Evolutionary conservation across 2,329 filamentous ascomycete genomes (phyloP), one percentile per base, ranked within the genome.

Genomic region (Xylariomycetidae sp.): DNA sequence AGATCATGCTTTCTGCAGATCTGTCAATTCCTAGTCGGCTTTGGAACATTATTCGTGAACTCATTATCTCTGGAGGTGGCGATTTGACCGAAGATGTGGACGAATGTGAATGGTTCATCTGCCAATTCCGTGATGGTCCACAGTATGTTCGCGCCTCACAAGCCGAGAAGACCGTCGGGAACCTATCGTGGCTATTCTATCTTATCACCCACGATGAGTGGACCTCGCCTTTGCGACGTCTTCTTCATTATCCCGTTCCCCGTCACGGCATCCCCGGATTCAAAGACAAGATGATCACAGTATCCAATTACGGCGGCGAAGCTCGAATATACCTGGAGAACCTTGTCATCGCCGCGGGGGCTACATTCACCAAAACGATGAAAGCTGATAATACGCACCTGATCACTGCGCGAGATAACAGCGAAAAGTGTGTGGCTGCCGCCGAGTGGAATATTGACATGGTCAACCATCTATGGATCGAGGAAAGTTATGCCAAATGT

Each of bases 291-390:
- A 78, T 74, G 32, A 92, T 98, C 51, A 95, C 88, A 37, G 72
- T 98, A 5, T 97, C 92, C 5, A 98, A 97, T 59, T 98, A 98
- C 56, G 88, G 88, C 28, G 92, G 92, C 19, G 92, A 98, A 59
- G 88, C 92, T 12, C 80, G 92, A 29, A 80, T 88, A 33, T 98
- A 97, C 52, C 72, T 98, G 4, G 89, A 97, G 59, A 97, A 95
- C 48, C 72, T 98, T 23, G 84, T 96, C 49, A 79, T 70, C 40
- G 88, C 88, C 16, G 73, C 83, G 12, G 92, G 92, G 12, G 90
- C 86, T 7, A 82, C 85, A 41, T 97, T 88, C 55, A 98, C 92
- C 18, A 94, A 94, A 64, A 94, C 88, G 0, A 85, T 98, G 79
- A 94, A 88, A 59, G 79, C 85, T 46, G 88, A 96, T 42, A 97